Percentiles rank a stretch among this genome's conserved stretches.
Evolutionary conservation across 805 yeast genomes (phyloP).

Genomic region (Crinitomyces ghanaensis): DNA sequence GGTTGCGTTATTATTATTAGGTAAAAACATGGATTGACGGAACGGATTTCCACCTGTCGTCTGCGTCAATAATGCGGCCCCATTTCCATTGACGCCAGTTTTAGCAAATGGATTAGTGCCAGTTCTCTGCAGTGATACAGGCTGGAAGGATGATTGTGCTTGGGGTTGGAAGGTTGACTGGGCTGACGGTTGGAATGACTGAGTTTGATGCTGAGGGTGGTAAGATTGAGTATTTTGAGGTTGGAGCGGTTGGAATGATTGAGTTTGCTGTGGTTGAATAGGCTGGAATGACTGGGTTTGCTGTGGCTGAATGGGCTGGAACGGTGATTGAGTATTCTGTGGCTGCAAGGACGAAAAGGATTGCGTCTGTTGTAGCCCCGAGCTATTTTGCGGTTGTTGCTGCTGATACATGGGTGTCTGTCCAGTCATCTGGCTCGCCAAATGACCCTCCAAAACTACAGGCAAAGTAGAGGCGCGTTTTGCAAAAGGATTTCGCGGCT

Average conservation of each 20-base stretch:
- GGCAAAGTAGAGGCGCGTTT: conserved; percentile 13
- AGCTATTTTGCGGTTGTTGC: no score
- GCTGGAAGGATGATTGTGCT: conserved; percentile 4
- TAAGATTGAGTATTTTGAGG: conserved; percentile 13
- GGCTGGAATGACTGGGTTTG: conserved; percentile 17
- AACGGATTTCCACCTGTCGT: conserved; percentile 56
- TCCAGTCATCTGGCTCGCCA: no score
- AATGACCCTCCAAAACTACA: conserved; percentile 7
- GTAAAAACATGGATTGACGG: conserved; percentile 24
- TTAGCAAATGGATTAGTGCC: conserved; percentile 8
- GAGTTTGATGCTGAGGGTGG: conserved; percentile 7
- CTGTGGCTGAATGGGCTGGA: conserved; percentile 16
- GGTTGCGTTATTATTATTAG: conserved; percentile 18
- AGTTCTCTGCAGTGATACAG: conserved; percentile 8
- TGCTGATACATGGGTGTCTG: no score
- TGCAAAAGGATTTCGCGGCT: conserved; percentile 12
- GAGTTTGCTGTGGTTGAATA: conserved; percentile 11
- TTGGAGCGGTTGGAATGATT: conserved; percentile 13
- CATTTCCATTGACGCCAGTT: conserved; percentile 3
- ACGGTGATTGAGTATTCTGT: conserved; percentile 17
- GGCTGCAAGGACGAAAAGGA: no score
- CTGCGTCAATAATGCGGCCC: conserved; percentile 18
- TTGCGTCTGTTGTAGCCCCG: no score
- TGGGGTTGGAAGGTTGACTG: conserved; percentile 3
- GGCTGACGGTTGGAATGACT: conserved; percentile 11